Conservation (phyloP, 306 rosid species). For the Ormosia emarginata region DNA sequence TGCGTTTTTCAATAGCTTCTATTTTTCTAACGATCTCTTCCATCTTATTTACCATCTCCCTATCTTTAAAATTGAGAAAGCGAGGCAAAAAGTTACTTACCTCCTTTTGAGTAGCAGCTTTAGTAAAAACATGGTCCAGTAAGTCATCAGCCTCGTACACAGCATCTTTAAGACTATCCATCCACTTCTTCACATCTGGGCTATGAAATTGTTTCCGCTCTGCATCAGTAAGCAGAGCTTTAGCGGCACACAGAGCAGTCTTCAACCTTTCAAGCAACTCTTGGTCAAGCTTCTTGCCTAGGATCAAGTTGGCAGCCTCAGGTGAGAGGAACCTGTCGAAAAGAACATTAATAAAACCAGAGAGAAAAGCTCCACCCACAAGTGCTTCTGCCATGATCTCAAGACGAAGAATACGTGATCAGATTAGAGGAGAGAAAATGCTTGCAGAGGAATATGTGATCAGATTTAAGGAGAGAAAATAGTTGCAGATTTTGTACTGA, state of each 20-base stretch:
- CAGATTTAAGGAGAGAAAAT: too few relatives aligned
- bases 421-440: too few relatives aligned
- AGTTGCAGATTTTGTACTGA: too few relatives aligned
- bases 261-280: background rate
- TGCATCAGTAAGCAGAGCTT: slow-evolving; percentile 21
- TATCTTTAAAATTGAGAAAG: background rate
- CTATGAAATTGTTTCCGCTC: slow-evolving; percentile 9
- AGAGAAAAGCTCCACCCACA: background rate
- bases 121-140: slow-evolving; percentile 15
- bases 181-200: slow-evolving; percentile 24
- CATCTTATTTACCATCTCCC: background rate
- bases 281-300: background rate
- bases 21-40: background rate
- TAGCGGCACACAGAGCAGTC: background rate
- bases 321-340: slow-evolving; percentile 14
- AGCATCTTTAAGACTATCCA: background rate
- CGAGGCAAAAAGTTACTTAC: background rate
- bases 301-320: background rate
- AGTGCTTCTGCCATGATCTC: background rate
- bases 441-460: too few relatives aligned
- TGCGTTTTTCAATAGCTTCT: background rate
- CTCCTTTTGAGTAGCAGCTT: background rate
- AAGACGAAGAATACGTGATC: too few relatives aligned
- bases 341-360: background rate
- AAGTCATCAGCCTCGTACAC: background rate